Evolutionary conservation across 805 yeast genomes (phyloP), one percentile per base, ranked within the genome.

Genomic region (Candida caryicola): DNA sequence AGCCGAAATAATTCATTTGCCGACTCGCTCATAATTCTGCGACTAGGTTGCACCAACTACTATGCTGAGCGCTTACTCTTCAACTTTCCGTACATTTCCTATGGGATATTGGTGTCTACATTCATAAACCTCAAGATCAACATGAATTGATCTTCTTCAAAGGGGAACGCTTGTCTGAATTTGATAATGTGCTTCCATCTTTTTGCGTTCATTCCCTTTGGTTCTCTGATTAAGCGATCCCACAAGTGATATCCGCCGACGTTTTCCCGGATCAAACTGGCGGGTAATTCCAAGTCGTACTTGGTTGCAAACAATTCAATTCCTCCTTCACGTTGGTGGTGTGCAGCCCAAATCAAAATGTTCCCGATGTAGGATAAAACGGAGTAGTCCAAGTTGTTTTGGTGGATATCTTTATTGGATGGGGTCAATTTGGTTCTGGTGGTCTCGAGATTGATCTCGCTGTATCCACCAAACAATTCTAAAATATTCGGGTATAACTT

Each of bases 111-210:
- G 14, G 34, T 29, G 26, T 47, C 58, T n/a, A 62, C 53, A 25
- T 60, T 56, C 63, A 66, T 52, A 40, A 62, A 60, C 29, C 67
- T 53, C 36, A 65, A 47, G 6, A 64, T 57, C 41, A 65, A 53
- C 42, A 65, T 54, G 38, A 67, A 67, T 47, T 66, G 70, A 36
- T 67, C 65, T 35, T 59, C 68, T 47, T 66, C 71, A 32, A 50
- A 63, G 4, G 66, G 55, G 37, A 65, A 67, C 10, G 53, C 42
- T 32, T 55, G 60, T 41, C 71, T 54, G 43, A 61, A 64, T 40
- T 64, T 65, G 31, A 59, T 58, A 13, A 67, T 52, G 38, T 65
- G 71, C 42, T 67, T 67, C 73, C 73, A 67, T 36, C 73, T 53
- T 40, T 65, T 66, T 34, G 64, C 51, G 40, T 64, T 66, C 47